phyloP scores from a whole-genome alignment of 129 eudicot species.

The Flaveria bidentis region DNA sequence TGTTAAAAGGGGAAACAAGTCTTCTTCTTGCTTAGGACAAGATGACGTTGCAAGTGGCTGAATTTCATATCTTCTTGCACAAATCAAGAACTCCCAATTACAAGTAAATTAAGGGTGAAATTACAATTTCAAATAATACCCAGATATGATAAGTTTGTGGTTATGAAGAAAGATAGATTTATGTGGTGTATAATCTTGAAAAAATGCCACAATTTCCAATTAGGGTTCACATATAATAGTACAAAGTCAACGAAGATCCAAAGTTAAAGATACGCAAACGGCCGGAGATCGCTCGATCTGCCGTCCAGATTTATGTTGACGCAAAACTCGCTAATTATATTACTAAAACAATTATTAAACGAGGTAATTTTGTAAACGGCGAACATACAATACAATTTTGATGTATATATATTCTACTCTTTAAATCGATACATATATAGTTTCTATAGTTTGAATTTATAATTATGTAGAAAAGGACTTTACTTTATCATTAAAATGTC shows the following conservation, averaged over 20 bases:
- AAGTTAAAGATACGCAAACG: constrained; percentile 20
- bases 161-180: not conserved
- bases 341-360: not conserved
- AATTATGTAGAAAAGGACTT: too few relatives aligned
- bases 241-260: constrained; percentile 30
- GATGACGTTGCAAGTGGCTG: not conserved
- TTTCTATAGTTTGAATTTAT: too few relatives aligned
- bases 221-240: constrained; percentile 15
- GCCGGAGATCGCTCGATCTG: not conserved
- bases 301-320: constrained; percentile 4
- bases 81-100: not conserved
- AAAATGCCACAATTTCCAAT: constrained; percentile 4
- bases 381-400: too few relatives aligned
- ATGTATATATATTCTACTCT: too few relatives aligned
- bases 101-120: constrained; percentile 4
- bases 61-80: constrained; percentile 18
- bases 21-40: not conserved
- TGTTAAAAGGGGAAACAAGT: constrained; percentile 7
- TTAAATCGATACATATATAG: too few relatives aligned
- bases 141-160: not conserved
- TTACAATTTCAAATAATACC: not conserved
- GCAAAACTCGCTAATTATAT: not conserved
- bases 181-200: constrained; percentile 6
- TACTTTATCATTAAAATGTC: too few relatives aligned
- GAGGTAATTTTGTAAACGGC: too few relatives aligned